These are phyloP conservation scores for Cladophialophora chaetospira DNA, from an alignment of 2,329 filamentous ascomycete genomes.

Conservation along the genomic window DNA sequence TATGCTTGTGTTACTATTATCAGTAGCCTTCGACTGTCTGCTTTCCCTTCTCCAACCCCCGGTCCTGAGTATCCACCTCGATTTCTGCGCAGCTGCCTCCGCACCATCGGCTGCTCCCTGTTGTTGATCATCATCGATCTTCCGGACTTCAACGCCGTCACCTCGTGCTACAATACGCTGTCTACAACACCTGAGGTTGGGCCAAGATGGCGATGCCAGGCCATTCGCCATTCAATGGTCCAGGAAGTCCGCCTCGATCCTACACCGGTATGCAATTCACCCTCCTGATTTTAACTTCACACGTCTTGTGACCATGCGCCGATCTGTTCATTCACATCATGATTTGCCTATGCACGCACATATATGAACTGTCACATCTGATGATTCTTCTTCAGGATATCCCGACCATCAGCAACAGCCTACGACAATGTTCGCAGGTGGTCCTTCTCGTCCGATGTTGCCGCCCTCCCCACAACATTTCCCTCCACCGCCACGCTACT, in stretches of 20 bases:
- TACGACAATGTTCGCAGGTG: constrained; percentile 31
- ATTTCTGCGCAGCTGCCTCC: constrained; percentile 21
- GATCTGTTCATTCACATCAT: constrained; percentile 5
- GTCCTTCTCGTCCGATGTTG: constrained; percentile 27
- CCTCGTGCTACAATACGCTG: constrained; percentile 1
- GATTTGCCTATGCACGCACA: background rate
- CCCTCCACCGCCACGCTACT: constrained; percentile 24
- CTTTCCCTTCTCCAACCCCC: constrained; percentile 8
- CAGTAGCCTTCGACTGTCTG: too few species aligned
- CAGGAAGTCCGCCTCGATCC: constrained; percentile 29
- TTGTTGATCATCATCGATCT: constrained; percentile 16
- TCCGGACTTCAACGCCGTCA: constrained; percentile 6
- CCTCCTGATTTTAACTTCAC: background rate
- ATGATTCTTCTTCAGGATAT: constrained; percentile 25
- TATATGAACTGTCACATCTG: constrained; percentile 2
- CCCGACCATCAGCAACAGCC: constrained; percentile 25
- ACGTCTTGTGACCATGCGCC: constrained; percentile 7
- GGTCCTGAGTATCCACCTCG: constrained; percentile 16
- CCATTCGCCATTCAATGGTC: constrained; percentile 31
- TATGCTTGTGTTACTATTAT: background rate
- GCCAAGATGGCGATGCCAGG: constrained; percentile 32
- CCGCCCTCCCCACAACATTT: constrained; percentile 31
- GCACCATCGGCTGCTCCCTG: constrained; percentile 21
- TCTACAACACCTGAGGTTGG: constrained; percentile 1
- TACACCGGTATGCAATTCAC: constrained; percentile 27